phyloP scores from a whole-genome alignment of 1,284 basidiomycete species.

The Puccinia sorghi region DNA sequence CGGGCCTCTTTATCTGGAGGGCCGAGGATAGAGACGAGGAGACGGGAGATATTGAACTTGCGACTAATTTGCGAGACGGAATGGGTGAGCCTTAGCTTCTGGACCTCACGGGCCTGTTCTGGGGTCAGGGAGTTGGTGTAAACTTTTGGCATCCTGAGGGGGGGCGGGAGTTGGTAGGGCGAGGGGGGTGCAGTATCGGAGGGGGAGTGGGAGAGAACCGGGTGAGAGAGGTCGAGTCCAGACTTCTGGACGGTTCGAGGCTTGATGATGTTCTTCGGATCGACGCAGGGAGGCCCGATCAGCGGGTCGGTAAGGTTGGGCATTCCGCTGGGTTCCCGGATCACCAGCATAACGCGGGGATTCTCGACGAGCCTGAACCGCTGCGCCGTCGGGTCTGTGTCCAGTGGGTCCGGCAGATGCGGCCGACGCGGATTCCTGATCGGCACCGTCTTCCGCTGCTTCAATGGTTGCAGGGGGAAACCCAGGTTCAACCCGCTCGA shows the following conservation, averaged over 20 bases:
- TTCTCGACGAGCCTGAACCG: slow-evolving; percentile 16
- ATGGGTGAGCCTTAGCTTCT: background rate
- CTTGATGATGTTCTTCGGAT: background rate
- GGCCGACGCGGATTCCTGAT: slow-evolving; percentile 29
- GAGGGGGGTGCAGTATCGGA: background rate
- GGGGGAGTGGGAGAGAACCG: background rate
- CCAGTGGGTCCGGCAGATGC: slow-evolving; percentile 22
- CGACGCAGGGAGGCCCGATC: background rate
- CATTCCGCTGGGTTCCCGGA: slow-evolving; percentile 23
- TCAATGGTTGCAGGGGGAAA: slow-evolving; percentile 24
- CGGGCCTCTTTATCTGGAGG: background rate
- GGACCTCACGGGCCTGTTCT: background rate
- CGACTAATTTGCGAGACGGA: slow-evolving; percentile 29
- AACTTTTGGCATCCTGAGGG: background rate
- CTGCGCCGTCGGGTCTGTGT: slow-evolving; percentile 12
- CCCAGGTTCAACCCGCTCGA: background rate
- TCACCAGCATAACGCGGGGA: slow-evolving; percentile 25
- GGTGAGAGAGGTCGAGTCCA: background rate
- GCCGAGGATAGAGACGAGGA: slow-evolving; percentile 25
- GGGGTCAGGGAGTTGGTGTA: slow-evolving; percentile 14
- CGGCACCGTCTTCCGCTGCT: slow-evolving; percentile 36
- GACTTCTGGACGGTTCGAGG: background rate
- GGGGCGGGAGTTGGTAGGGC: slow-evolving; percentile 14
- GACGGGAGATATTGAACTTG: slow-evolving; percentile 4
- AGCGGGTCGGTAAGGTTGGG: background rate